Evolutionary conservation across 805 yeast species (phyloP).

Genomic region (Saitoella complicata): DNA sequence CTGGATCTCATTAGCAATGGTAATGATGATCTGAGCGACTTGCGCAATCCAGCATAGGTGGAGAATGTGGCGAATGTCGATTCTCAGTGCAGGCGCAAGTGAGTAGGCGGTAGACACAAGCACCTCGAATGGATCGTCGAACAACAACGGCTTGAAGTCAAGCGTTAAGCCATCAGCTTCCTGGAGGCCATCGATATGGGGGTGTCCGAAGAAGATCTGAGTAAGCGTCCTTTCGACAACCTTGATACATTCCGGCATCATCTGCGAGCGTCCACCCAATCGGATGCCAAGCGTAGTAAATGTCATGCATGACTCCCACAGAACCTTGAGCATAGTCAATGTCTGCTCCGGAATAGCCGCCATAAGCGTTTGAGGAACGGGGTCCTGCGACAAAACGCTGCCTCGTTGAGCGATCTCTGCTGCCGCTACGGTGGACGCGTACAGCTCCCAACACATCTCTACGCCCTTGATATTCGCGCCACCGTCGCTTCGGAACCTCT

Average conservation of each 20-base stretch:
- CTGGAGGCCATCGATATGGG: no score
- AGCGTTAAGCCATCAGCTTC: no score
- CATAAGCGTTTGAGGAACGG: constrained; percentile 30
- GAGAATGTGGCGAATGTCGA: constrained; percentile 32
- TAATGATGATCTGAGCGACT: constrained; percentile 31
- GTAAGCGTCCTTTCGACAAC: no score
- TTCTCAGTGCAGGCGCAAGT: constrained; percentile 32
- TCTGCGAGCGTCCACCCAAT: no score
- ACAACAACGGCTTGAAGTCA: no score
- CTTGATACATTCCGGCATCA: no score
- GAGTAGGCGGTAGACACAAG: no score
- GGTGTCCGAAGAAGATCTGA: no score
- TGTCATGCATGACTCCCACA: constrained; percentile 24
- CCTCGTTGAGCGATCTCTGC: constrained; percentile 13
- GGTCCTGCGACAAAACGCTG: constrained; percentile 17
- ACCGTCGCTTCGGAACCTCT: no score
- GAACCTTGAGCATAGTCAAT: constrained; percentile 40
- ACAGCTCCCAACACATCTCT: not conserved
- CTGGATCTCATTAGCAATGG: constrained; percentile 7
- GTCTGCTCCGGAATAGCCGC: constrained; percentile 23
- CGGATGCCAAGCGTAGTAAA: constrained; percentile 14
- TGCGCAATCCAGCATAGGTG: constrained; percentile 35
- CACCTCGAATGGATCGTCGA: no score
- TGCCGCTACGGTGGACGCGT: constrained; percentile 7
- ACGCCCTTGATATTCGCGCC: no score